Conservation (phyloP, 2,329 filamentous ascomycete species). For the Esteya vermicola region DNA sequence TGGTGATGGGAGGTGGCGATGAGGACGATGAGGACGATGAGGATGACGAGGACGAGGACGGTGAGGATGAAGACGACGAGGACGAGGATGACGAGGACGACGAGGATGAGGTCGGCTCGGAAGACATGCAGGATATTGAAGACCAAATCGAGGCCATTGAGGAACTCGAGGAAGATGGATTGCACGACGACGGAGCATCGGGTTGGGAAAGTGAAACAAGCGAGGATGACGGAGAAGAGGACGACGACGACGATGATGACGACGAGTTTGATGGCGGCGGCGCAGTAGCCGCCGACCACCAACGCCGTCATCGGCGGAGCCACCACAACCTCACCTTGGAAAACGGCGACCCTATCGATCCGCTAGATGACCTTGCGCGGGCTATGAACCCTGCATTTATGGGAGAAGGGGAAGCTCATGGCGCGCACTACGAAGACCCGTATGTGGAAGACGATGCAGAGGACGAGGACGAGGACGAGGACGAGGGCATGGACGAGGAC, state of each 20-base stretch:
- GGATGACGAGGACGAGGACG: conserved; percentile 40
- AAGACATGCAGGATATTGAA: conserved; percentile 37
- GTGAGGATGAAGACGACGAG: conserved; percentile 19
- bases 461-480: conserved; percentile 46
- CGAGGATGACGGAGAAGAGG: conserved; percentile 34
- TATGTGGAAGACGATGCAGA: conserved; percentile 43
- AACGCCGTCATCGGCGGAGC: too few relatives aligned
- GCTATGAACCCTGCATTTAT: conserved; percentile 4
- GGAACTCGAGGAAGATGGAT: conserved; percentile 43
- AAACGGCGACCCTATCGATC: conserved; percentile 17
- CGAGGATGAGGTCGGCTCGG: conserved; percentile 26
- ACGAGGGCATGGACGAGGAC: conserved; percentile 59
- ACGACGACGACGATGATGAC: conserved; percentile 40
- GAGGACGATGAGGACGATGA: conserved; percentile 48
- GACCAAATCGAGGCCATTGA: conserved; percentile 40
- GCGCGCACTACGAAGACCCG: conserved; percentile 34
- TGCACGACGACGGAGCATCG: conserved; percentile 44
- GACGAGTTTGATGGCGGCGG: conserved; percentile 28
- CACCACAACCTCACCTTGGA: too few relatives aligned
- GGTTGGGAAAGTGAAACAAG: conserved; percentile 48
- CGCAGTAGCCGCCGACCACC: too few relatives aligned
- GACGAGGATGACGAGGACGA: conserved; percentile 31
- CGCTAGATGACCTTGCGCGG: conserved; percentile 18
- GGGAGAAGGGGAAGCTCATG: conserved; percentile 32
- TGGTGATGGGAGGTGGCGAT: conserved; percentile 64